phyloP scores from a whole-genome alignment of 345 rosid species.

The Kandelia obovata region DNA sequence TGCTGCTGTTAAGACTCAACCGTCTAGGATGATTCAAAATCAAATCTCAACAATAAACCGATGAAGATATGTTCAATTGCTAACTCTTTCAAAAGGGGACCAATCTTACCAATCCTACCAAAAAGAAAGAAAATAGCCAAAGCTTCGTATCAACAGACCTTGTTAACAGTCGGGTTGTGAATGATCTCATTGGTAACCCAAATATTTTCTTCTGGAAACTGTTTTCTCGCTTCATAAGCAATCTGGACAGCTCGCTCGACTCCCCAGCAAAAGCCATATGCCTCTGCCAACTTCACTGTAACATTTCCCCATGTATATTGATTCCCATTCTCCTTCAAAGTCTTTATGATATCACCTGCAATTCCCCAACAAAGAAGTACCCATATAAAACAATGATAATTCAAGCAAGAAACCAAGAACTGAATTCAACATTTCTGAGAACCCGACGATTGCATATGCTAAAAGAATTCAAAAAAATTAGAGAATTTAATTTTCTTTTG shows the following conservation, averaged over 20 bases:
- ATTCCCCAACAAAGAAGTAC: background rate
- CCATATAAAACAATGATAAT: background rate
- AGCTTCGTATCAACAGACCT: slow-evolving; percentile 36
- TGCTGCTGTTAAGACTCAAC: no score
- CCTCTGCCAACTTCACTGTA: slow-evolving; percentile 77
- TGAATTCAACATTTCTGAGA: background rate
- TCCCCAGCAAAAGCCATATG: slow-evolving; percentile 93
- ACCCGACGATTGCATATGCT: background rate
- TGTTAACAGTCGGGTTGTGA: slow-evolving; percentile 89
- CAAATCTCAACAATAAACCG: no score
- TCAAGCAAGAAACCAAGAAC: background rate
- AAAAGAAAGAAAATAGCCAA: background rate
- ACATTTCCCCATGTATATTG: slow-evolving; percentile 80
- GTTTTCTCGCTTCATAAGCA: slow-evolving; percentile 90
- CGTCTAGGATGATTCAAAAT: no score
- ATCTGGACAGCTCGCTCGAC: slow-evolving; percentile 97
- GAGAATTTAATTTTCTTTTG: no score
- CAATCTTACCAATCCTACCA: background rate
- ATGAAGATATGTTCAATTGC: no score
- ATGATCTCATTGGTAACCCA: slow-evolving; percentile 96
- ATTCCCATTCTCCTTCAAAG: slow-evolving; percentile 68
- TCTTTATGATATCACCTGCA: slow-evolving; percentile 77
- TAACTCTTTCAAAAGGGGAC: no score
- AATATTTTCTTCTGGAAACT: slow-evolving; percentile 70
- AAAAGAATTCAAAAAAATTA: background rate